Base-by-base conservation (phyloP, 257 asterid species). In the Penstemon eatonii region DNA sequence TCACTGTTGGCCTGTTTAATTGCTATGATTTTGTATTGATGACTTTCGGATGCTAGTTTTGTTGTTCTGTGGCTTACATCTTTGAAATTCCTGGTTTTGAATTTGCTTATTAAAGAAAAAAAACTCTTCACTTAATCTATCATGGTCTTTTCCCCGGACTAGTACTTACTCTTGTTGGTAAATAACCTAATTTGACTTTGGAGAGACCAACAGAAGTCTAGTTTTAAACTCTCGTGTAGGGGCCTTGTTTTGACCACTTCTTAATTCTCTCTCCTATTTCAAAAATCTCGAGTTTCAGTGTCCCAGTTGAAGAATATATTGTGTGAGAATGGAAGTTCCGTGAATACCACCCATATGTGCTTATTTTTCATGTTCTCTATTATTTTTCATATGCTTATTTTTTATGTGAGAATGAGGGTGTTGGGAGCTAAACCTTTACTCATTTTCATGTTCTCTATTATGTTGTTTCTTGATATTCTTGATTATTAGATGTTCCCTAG, bases 381-480 rank as follows among this genome's bases (percentile, higher is more conserved):
- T 15, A 15, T 15, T 15, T 15, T 15, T 15, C 18, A 44, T 73
- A n/a, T 50, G 43, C 10, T 59, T 64, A 5, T 1, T 6, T 3
- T 2, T 55, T 15, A 15, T 15, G 18, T 11, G 25, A 12, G 18
- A 56, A 49, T 8, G 47, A 42, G 53, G 4, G 46, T 70, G 40
- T 11, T 19, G 54, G 18, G 51, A 46, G 4, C 12, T 46, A 8
- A 4, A 3, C 54, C 15, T 9, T 49, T 49, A 10, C 54, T 8
- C 54, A 49, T 49, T 6, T 37, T 46, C 8, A 19, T 64, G 69
- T 50, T 64, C 45, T 47, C 12, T 49, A 10, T 37, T 64, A 9
- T 9, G 25, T 47, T 38, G 47, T 69, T 18, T 65, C 38, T 36
- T 64, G 13, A 64, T 38, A 4, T 66, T 40, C 19, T 67, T 15